Evolutionary conservation across 1,139 yeast genomes (phyloP).

Genomic region (Lodderomyces orthopsilosis): DNA sequence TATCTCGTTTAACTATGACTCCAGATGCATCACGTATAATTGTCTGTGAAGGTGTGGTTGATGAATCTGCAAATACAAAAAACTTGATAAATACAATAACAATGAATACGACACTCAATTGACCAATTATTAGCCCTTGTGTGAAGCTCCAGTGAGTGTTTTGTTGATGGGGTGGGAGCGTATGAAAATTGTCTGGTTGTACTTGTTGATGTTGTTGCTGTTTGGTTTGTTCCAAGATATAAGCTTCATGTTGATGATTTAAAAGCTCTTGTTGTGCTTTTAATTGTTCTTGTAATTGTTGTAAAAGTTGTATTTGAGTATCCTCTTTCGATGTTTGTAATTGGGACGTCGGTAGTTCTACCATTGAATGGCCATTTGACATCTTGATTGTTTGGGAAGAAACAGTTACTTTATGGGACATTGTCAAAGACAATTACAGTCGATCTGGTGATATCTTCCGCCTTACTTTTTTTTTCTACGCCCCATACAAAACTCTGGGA

Average conservation of each 20-base stretch:
- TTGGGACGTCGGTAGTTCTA: neutral
- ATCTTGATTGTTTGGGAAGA: neutral
- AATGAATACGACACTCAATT: slow-evolving; percentile 75
- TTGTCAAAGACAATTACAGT: too few species aligned
- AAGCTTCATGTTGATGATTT: slow-evolving; percentile 28
- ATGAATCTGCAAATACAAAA: slow-evolving; percentile 79
- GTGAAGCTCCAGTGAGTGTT: slow-evolving; percentile 60
- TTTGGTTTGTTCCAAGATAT: slow-evolving; percentile 19
- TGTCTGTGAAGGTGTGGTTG: slow-evolving; percentile 32
- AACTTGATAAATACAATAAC: slow-evolving; percentile 75
- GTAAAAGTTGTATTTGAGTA: slow-evolving; percentile 12
- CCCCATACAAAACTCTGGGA: too few species aligned
- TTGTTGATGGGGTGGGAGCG: slow-evolving; percentile 1
- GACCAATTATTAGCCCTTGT: slow-evolving; percentile 80
- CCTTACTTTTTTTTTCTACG: too few species aligned
- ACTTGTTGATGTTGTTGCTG: slow-evolving; percentile 7
- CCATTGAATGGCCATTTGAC: neutral
- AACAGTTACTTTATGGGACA: neutral
- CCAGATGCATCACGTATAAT: slow-evolving; percentile 33
- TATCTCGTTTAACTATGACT: slow-evolving; percentile 36
- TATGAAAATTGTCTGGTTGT: slow-evolving; percentile 4
- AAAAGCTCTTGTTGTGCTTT: slow-evolving; percentile 32
- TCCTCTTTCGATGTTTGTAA: neutral
- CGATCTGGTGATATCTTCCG: too few species aligned
- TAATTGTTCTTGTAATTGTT: slow-evolving; percentile 30